Conservation (phyloP, 331 rosid genomes). For the Acacia concinna region DNA sequence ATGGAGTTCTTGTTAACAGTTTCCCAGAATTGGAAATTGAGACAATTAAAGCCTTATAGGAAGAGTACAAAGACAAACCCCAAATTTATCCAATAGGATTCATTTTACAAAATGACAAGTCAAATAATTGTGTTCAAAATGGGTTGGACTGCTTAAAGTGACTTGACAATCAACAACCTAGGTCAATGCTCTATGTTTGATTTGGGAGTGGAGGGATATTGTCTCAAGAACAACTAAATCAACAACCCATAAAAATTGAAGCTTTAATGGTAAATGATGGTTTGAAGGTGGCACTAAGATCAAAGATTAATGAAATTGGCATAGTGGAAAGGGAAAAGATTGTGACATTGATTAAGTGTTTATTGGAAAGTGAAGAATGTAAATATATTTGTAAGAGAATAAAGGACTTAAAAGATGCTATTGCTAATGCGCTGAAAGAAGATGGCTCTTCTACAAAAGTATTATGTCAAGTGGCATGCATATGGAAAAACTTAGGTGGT, state of each 20-base stretch:
- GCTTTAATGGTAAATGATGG: conserved; percentile 39
- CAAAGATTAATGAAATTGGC: conserved; percentile 34
- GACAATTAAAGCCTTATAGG: conserved; percentile 25
- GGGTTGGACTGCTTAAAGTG: conserved; percentile 32
- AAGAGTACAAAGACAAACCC: neutral
- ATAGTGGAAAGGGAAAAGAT: conserved; percentile 39
- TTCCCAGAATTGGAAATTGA: conserved; percentile 35
- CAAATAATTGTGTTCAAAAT: neutral
- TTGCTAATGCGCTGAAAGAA: conserved; percentile 24
- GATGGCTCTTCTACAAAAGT: conserved; percentile 28
- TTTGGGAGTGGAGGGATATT: conserved; percentile 54
- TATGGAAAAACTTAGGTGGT: neutral
- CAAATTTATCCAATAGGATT: conserved; percentile 37
- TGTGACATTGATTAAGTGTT: conserved; percentile 24
- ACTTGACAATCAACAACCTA: conserved; percentile 30
- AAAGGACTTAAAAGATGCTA: conserved; percentile 15
- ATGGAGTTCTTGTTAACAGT: conserved; percentile 32
- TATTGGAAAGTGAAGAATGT: conserved; percentile 42
- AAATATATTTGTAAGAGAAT: conserved; percentile 24
- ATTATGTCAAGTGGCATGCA: neutral
- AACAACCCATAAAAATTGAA: too few relatives aligned
- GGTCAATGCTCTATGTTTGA: conserved; percentile 40
- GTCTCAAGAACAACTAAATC: conserved; percentile 30
- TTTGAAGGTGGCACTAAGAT: conserved; percentile 46
- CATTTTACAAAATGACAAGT: conserved; percentile 34